Conservation (phyloP, 768 basidiomycete genomes). For the Melanogaster broomeanus region DNA sequence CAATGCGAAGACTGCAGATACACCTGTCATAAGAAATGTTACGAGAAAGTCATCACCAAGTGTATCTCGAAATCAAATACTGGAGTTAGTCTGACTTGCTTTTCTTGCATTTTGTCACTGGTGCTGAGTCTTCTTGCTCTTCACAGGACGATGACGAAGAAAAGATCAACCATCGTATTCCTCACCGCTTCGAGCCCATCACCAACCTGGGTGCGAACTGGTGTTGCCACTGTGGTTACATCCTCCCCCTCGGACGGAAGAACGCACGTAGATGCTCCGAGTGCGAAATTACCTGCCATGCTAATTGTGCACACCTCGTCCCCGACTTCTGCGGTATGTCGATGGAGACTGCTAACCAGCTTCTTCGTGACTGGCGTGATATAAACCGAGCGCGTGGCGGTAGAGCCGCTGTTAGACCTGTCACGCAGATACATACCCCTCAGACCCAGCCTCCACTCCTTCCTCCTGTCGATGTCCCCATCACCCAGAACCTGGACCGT, state of each 20-base stretch:
- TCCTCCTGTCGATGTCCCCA: slow-evolving; percentile 35
- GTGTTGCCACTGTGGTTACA: slow-evolving; percentile 99
- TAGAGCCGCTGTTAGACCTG: slow-evolving; percentile 41
- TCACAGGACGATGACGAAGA: slow-evolving; percentile 91
- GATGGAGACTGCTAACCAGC: slow-evolving; percentile 96
- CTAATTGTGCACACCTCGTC: slow-evolving; percentile 95
- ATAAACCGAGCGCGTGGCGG: slow-evolving; percentile 76
- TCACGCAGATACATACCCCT: slow-evolving; percentile 32
- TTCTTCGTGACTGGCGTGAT: slow-evolving; percentile 87
- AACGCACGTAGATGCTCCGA: slow-evolving; percentile 95
- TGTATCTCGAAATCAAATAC: slow-evolving; percentile 97
- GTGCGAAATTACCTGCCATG: slow-evolving; percentile 96
- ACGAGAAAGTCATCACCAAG: slow-evolving; percentile 98
- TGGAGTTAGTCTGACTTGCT: slow-evolving; percentile 59
- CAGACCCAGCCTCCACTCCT: slow-evolving; percentile 33
- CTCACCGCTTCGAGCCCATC: slow-evolving; percentile 95
- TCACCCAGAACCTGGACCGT: slow-evolving; percentile 43
- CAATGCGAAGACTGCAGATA: slow-evolving; percentile 99
- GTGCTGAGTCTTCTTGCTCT: not conserved
- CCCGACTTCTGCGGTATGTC: slow-evolving; percentile 99
- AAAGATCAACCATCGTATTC: slow-evolving; percentile 98
- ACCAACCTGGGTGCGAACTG: slow-evolving; percentile 98
- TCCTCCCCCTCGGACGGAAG: slow-evolving; percentile 95
- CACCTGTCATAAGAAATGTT: slow-evolving; percentile 98
- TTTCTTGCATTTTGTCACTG: not conserved